Base-by-base conservation (phyloP, 352 stramenopile species). In the Globisporangium lucens region DNA sequence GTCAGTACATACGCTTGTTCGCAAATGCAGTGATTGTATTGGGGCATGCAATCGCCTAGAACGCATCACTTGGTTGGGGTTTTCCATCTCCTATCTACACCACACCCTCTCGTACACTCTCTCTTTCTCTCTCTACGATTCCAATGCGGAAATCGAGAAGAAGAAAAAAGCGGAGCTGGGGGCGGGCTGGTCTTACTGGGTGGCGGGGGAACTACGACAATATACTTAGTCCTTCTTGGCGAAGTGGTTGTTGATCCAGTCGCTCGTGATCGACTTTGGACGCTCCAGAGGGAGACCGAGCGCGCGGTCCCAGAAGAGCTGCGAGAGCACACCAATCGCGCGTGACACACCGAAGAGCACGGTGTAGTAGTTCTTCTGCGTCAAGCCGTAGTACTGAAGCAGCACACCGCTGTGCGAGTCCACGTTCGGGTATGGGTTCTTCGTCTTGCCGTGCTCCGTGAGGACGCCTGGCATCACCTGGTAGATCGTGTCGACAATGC, bases 311-410 rank as follows among this genome's bases (percentile, higher is more conserved):
- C 89, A 97, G 84, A 99, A 99, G 73, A 99, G 86, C 85, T 99
- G 97, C 72, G 93, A 98, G 66, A 99, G 89, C 73, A 97, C 97
- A 82, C 98, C 97, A 52, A 99, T 98, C 30, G 95, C 97, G 66
- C 98, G 92, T 69, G 94, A 99, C 3, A 99, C 97, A 76, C 97
- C 98, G 77, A 99, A 99, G 71, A 99, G 92, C 51, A 99, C 98
- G 43, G 97, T 99, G 95, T 99, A 99, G 85, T 99, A 99, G 82
- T 99, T 97, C 89, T 99, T 98, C 88, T 99, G 93, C 61, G 95
- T 99, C 79, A 99, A 93, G 72, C 96, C 97, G 86, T 99, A 99
- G 87, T 99, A 97, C 91, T 98, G 98, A 35, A 99, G 87, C 71
- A 99, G 87, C 74, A 99, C 97, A 69, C 98, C 98, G 24, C 83